A percentile compares a stretch with the other conserved stretches of the same genome.
phyloP scores from a whole-genome alignment of 495 filamentous ascomycete species.

The Tuber umbilicatum region DNA sequence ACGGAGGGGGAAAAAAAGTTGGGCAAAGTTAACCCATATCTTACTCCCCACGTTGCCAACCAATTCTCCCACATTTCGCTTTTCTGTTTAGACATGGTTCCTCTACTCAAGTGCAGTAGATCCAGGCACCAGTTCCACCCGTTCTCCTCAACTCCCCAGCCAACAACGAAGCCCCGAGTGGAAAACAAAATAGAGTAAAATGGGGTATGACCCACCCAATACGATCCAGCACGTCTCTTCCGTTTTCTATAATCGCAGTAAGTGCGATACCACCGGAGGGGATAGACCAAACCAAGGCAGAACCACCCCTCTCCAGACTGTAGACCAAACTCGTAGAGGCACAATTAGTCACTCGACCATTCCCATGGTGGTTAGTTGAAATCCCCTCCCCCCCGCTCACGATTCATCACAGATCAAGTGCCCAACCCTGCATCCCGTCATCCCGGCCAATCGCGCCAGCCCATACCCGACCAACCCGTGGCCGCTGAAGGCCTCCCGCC shows the following conservation, averaged over 20 bases:
- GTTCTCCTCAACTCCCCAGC: neutral
- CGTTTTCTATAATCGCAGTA: too few relatives aligned
- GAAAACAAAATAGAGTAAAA: too few relatives aligned
- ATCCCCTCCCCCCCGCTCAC: neutral
- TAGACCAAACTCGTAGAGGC: neutral
- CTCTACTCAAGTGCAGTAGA: neutral
- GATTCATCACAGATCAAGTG: neutral
- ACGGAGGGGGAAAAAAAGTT: neutral
- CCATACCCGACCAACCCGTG: too few relatives aligned
- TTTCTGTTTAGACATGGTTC: neutral
- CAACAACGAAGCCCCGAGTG: neutral
- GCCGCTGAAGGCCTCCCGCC: too few relatives aligned
- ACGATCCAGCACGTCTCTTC: too few relatives aligned
- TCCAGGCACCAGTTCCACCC: too few relatives aligned
- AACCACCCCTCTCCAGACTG: too few relatives aligned
- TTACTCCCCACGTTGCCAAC: neutral
- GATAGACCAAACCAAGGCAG: too few relatives aligned
- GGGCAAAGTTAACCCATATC: neutral
- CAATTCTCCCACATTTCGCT: neutral
- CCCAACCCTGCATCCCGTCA: too few relatives aligned
- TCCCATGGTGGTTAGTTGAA: neutral
- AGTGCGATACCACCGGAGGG: too few relatives aligned
- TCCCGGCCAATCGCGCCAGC: too few relatives aligned
- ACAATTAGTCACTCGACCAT: neutral
- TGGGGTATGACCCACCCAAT: too few relatives aligned